Evolutionary conservation across 1,139 yeast genomes (phyloP).

Genomic region (Lodderomyces oxycetoniae): DNA sequence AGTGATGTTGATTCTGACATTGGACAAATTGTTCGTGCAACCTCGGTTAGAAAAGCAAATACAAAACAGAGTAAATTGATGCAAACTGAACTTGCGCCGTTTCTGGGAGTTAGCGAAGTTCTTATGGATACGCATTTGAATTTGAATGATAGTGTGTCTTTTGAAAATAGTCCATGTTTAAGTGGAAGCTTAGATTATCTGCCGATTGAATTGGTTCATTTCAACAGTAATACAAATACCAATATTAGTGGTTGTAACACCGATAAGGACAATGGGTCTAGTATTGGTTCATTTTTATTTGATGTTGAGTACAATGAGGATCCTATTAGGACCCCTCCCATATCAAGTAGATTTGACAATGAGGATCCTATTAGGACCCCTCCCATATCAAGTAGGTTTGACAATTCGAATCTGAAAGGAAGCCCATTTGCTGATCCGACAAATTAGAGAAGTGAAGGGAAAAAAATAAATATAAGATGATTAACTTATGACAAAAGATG

Average conservation of each 20-base stretch:
- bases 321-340: constrained; percentile 2
- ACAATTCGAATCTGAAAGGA: constrained; percentile 16
- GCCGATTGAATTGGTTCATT: neutral
- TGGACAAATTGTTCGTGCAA: constrained; percentile 44
- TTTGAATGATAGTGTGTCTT: neutral
- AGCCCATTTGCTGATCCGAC: constrained; percentile 21
- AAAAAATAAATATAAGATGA: no score
- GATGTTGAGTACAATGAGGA: constrained; percentile 32
- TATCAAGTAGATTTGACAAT: constrained; percentile 15
- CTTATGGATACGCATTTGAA: neutral
- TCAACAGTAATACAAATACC: neutral
- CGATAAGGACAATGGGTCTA: constrained; percentile 11
- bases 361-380: constrained; percentile 9
- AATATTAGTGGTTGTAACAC: constrained; percentile 7
- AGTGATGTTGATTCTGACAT: constrained; percentile 47
- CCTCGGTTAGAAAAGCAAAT: constrained; percentile 25
- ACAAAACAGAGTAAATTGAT: neutral
- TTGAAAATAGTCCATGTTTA: neutral
- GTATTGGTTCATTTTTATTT: constrained; percentile 31
- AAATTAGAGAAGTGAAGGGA: no score
- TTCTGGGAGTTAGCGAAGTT: no score
- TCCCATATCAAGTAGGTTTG: no score
- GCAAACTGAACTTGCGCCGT: no score
- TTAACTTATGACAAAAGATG: no score
- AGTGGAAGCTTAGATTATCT: neutral